These are phyloP conservation scores for Juglanconis juglandina DNA, from an alignment of 2,329 filamentous ascomycete species.

Conservation along the genomic window DNA sequence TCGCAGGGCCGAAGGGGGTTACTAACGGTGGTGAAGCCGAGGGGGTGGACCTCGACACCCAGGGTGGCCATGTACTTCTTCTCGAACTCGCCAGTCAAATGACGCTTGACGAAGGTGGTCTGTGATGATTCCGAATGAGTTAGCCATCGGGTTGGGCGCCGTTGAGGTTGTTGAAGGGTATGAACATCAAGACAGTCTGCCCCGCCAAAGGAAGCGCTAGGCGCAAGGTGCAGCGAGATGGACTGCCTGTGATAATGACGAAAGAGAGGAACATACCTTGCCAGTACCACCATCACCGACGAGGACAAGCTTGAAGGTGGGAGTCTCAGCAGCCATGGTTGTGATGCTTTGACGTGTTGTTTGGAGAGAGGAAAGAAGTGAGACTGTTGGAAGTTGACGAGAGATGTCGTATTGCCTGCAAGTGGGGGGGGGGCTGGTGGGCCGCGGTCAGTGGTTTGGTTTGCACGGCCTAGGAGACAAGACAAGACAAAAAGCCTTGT, in stretches of 20 bases:
- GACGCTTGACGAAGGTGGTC: conserved; percentile 99
- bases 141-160: not conserved
- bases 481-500: conserved; percentile 9
- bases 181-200: conserved; percentile 19
- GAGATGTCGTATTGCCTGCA: conserved; percentile 17
- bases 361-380: conserved; percentile 8
- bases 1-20: conserved; percentile 12
- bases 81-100: conserved; percentile 99
- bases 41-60: conserved; percentile 98
- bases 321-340: conserved; percentile 68
- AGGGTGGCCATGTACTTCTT: conserved; percentile 99
- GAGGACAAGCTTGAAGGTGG: conserved; percentile 99
- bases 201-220: conserved; percentile 16
- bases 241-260: conserved; percentile 9
- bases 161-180: conserved; percentile 5
- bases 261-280: conserved; percentile 66
- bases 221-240: conserved; percentile 13
- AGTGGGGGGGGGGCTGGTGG: conserved; percentile 18
- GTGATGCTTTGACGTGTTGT: conserved; percentile 26
- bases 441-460: conserved; percentile 16
- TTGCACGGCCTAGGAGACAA: conserved; percentile 1
- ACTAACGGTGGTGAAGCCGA: conserved; percentile 95
- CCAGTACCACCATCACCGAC: conserved; percentile 99
- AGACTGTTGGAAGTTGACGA: conserved; percentile 12
- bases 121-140: conserved; percentile 38